Evolutionary conservation across 257 asterid genomes (phyloP), one percentile per base, ranked within the genome.

Genomic region (Solanum medicagineum): DNA sequence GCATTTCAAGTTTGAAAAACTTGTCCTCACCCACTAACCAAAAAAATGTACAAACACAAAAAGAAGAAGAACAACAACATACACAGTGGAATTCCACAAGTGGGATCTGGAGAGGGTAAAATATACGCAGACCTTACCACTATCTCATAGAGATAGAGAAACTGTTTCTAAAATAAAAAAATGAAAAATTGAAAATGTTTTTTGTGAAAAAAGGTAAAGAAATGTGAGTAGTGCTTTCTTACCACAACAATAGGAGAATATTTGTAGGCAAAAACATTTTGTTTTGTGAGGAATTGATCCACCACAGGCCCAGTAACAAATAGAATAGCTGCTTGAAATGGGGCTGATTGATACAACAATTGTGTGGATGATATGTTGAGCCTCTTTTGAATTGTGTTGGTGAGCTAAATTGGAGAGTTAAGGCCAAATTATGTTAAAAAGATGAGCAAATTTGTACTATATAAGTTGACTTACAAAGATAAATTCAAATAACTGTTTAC

Each of bases 311-410:
- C 99, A 0, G 93, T 84, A 22, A 93, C 84, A 53, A 94, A 94
- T 7, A 95, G 91, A 81, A 95, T 89, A 5, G 98, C 97, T 17
- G 99, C 95, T 81, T 95, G 99, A 65, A 93, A 94, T 59, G 99
- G 99, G 16, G 99, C 98, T 47, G 99, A 95, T 89, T 95, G 99
- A 49, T 95, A 95, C 74, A 95, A 81, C 53, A 95, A 86, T 73
- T 95, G 97, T 2, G 99, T 95, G 0, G 99, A 95, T 6, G 99
- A 92, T 10, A 95, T 97, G 75, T 89, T 95, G 54, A 95, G 91
- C 89, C 91, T 92, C 93, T 95, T 95, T 20, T 95, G 98, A 75
- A 95, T 95, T 24, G 99, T 95, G 89, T 95, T 95, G 19, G 99
- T 95, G 7, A 95, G 97, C 99, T 95, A 91, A 87, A 87, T 56